These are phyloP conservation scores for Backusella psychrophila DNA, from an alignment of 192 early-diverging fungal genomes.

Conservation along the genomic window DNA sequence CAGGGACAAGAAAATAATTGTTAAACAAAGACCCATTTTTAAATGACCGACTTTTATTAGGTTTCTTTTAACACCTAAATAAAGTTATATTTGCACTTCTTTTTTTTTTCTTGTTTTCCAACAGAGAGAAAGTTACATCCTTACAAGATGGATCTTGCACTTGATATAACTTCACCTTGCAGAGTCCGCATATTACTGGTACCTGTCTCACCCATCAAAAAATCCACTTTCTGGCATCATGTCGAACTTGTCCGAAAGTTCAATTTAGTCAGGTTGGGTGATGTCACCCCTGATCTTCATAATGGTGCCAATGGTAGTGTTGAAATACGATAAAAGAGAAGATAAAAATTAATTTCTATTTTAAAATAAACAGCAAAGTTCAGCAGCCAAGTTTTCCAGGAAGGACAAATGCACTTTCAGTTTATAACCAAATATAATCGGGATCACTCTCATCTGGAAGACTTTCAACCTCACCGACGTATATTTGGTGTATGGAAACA, in stretches of 20 bases:
- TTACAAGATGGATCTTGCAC: constrained; percentile 34
- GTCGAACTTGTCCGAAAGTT: constrained; percentile 65
- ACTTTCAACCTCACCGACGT: constrained; percentile 71
- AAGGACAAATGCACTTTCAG: constrained; percentile 71
- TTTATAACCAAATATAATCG: constrained; percentile 64
- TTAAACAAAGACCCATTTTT: not conserved
- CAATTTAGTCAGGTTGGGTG: constrained; percentile 57
- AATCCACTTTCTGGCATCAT: constrained; percentile 60
- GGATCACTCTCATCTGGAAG: constrained; percentile 69
- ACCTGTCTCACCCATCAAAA: constrained; percentile 64
- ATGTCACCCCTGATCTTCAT: constrained; percentile 65
- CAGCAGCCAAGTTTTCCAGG: constrained; percentile 54
- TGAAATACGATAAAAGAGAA: not conserved
- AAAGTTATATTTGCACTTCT: not conserved
- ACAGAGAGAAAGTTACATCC: not conserved
- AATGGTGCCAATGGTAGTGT: constrained; percentile 35
- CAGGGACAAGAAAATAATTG: not conserved
- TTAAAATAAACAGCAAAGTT: constrained; percentile 45
- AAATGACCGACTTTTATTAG: not conserved
- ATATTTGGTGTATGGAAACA: constrained; percentile 62
- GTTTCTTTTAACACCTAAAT: not conserved
- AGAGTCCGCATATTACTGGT: constrained; percentile 69
- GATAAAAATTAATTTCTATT: not conserved
- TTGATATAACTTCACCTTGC: constrained; percentile 50
- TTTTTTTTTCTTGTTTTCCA: not conserved